Base-by-base conservation (phyloP, 768 basidiomycete genomes). In the Mycena olivaceomarginata region DNA sequence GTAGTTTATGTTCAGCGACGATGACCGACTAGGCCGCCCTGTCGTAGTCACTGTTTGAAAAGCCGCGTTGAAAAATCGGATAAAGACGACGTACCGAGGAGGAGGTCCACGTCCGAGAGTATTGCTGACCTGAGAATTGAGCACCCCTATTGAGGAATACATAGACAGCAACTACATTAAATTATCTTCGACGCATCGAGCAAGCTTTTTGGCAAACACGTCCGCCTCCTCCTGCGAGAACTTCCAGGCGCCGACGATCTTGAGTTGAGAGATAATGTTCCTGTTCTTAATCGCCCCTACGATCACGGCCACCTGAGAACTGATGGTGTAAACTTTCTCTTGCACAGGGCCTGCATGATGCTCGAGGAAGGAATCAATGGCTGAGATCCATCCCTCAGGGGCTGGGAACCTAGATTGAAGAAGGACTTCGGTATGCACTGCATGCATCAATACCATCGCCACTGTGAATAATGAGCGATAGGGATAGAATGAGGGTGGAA, bases 81-180 rank as follows among this genome's bases (percentile, higher is more conserved):
- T n/a, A n/a, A n/a, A n/a, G n/a, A n/a, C n/a, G n/a, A n/a, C n/a
- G n/a, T n/a, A n/a, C n/a, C n/a, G n/a, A n/a, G n/a, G n/a, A n/a
- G n/a, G n/a, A n/a, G n/a, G n/a, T n/a, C n/a, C n/a, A n/a, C n/a
- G n/a, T n/a, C n/a, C n/a, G n/a, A n/a, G n/a, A n/a, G n/a, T n/a
- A n/a, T n/a, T n/a, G n/a, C n/a, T n/a, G n/a, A n/a, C n/a, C n/a
- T n/a, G n/a, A n/a, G n/a, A n/a, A n/a, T n/a, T n/a, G n/a, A n/a
- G n/a, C n/a, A n/a, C n/a, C n/a, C n/a, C n/a, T n/a, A n/a, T n/a
- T n/a, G n/a, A n/a, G n/a, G n/a, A n/a, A n/a, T n/a, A n/a, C n/a
- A 71, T 39, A 71, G 59, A 62, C 5, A 22, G 41, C 25, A 71
- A 63, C 62, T 63, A 63, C 16, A 63, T 63, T 39, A 63, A 41